Percentiles rank a stretch among this genome's conserved stretches.
phyloP scores from a whole-genome alignment of 495 filamentous ascomycete species.

The Cudoniella acicularis region DNA sequence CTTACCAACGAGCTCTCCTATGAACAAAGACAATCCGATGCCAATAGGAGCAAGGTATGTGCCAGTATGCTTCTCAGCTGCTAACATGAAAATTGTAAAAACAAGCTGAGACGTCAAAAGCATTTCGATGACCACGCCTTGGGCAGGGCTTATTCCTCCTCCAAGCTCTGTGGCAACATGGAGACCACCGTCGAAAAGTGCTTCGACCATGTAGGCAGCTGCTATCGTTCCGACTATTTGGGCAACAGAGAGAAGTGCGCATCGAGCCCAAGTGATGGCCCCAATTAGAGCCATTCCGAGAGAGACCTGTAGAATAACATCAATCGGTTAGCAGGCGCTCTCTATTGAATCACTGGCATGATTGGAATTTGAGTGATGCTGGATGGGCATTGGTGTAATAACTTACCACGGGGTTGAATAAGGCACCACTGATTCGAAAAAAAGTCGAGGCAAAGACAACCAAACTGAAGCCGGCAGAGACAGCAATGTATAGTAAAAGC shows the following conservation, averaged over 20 bases:
- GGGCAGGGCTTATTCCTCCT: slow-evolving; percentile 36
- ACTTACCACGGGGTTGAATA: slow-evolving; percentile 63
- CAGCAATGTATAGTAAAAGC: slow-evolving; percentile 60
- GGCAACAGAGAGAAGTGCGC: slow-evolving; percentile 43
- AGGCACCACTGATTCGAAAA: slow-evolving; percentile 59
- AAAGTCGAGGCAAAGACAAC: slow-evolving; percentile 63
- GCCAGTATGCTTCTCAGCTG: slow-evolving; percentile 53
- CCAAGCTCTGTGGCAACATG: slow-evolving; percentile 40
- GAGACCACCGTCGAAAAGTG: slow-evolving; percentile 48
- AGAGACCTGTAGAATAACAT: slow-evolving; percentile 48
- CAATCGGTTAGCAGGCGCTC: slow-evolving; percentile 14
- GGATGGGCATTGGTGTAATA: too few species aligned
- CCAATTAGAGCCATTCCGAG: slow-evolving; percentile 56
- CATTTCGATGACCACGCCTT: slow-evolving; percentile 56
- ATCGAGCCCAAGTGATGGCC: slow-evolving; percentile 47
- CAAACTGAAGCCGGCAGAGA: slow-evolving; percentile 56
- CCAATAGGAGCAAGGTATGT: slow-evolving; percentile 51
- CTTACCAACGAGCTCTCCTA: slow-evolving; percentile 45
- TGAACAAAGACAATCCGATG: slow-evolving; percentile 49
- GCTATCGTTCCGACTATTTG: slow-evolving; percentile 56
- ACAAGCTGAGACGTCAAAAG: slow-evolving; percentile 48
- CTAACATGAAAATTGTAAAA: slow-evolving; percentile 55
- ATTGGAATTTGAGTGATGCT: too few species aligned
- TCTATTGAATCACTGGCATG: slow-evolving; percentile 36
- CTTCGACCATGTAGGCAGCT: slow-evolving; percentile 48